These are phyloP conservation scores for Cutaneotrichosporon dermatis DNA, from an alignment of 1,284 basidiomycete genomes.

Conservation along the genomic window DNA sequence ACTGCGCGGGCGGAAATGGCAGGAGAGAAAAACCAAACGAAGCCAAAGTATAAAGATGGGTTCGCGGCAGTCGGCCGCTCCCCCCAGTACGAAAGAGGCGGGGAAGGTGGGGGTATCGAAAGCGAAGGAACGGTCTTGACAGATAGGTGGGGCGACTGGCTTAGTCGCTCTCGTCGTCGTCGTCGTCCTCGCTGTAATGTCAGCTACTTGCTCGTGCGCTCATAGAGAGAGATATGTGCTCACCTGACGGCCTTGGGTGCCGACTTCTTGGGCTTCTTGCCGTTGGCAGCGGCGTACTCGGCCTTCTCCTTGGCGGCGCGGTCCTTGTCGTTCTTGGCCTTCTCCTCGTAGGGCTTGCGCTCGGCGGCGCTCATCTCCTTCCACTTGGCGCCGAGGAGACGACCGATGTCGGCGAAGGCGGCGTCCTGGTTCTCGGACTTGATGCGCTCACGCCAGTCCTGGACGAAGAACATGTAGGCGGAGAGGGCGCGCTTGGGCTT, in stretches of 20 bases:
- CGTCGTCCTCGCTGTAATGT: constrained; percentile 7
- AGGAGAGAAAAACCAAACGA: neutral
- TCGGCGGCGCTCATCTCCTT: constrained; percentile 77
- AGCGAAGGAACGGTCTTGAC: neutral
- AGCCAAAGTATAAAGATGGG: constrained; percentile 1
- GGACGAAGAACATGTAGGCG: constrained; percentile 98
- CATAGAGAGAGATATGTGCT: neutral
- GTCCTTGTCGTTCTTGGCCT: constrained; percentile 78
- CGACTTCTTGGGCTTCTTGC: constrained; percentile 39
- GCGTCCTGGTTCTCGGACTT: constrained; percentile 93
- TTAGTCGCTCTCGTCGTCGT: constrained; percentile 6
- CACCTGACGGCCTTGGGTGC: constrained; percentile 19
- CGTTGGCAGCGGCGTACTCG: constrained; percentile 49
- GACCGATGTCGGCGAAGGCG: constrained; percentile 86
- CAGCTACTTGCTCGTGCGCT: neutral
- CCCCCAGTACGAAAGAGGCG: neutral
- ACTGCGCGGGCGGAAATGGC: constrained; percentile 3
- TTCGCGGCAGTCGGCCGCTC: neutral
- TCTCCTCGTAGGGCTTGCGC: constrained; percentile 90
- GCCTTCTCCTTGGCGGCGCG: constrained; percentile 61
- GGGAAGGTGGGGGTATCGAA: neutral
- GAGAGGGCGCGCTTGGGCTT: constrained; percentile 63
- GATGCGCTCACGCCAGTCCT: constrained; percentile 91
- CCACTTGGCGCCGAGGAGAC: constrained; percentile 83
- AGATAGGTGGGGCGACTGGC: neutral